Base-by-base conservation (phyloP, 352 stramenopile genomes). In the Plasmopara viticola region DNA sequence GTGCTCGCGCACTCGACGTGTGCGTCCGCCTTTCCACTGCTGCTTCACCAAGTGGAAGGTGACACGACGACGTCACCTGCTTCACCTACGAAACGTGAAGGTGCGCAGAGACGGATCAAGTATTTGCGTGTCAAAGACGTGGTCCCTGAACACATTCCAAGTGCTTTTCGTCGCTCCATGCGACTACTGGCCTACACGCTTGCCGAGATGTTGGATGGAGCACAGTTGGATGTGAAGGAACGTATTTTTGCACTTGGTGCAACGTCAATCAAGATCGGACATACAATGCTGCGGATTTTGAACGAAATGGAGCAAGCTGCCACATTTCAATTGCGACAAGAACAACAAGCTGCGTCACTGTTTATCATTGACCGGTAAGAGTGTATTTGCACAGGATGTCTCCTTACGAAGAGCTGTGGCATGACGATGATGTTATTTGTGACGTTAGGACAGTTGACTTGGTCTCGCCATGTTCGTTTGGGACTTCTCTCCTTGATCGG, bases 251-350 rank as follows among this genome's bases (percentile, higher is more conserved):
- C 78, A 2, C 44, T 89, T n/a, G 81, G 81, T 15, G 65, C 62
- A 0, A 89, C 78, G 8, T 89, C 78, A 8, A 60, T 89, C 33
- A 92, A 92, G 52, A 84, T 92, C 18, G 81, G 81, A 8, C 76
- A 92, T 49, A 92, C 81, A 6, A 47, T 92, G 48, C 62, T 84
- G 44, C 64, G 62, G 13, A 88, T 86, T 15, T 51, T 88, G 48
- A 68, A 79, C 46, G 72, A 87, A 20, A 17, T 80, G 6, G 48
- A 86, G 44, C 67, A 85, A 55, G 78, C 84, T 28, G 56, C 59
- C 18, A 71, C 28, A 9, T 48, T 66, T 30, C 61, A 66, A 34
- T 33, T 56, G 20, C 20, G 20, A 5, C 67, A 83, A 45, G 60
- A 58, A 6, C 62, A 73, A 33, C 63, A 85, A 40, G n/a, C 56